Evolutionary conservation across 208 protist genomes (phyloP).

Genomic region (Herpetomonas tarakana): DNA sequence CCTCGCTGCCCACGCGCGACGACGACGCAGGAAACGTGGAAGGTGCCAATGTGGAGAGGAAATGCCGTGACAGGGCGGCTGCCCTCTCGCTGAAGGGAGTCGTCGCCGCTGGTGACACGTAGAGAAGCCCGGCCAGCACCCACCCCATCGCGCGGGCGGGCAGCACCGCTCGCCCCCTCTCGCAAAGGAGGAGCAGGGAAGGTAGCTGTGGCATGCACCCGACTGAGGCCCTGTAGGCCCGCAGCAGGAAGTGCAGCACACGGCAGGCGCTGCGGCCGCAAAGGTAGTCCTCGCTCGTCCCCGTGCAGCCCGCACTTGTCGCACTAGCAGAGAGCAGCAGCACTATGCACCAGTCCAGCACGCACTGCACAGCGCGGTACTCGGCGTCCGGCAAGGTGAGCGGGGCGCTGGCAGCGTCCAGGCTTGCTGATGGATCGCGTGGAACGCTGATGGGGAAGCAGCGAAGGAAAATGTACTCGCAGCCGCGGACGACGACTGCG

Average conservation of each 20-base stretch:
- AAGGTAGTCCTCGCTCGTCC: background rate
- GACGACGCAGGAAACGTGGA: background rate
- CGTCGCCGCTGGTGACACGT: background rate
- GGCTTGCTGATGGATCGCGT: constrained; percentile 5
- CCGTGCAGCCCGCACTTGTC: background rate
- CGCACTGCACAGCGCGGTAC: background rate
- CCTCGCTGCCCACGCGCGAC: background rate
- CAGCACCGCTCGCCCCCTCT: constrained; percentile 7
- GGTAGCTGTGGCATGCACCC: background rate
- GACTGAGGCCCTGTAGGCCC: background rate
- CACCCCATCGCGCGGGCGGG: background rate
- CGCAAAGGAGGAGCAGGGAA: background rate
- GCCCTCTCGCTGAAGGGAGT: background rate
- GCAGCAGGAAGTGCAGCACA: constrained; percentile 5
- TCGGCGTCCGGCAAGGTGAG: background rate
- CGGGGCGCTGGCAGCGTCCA: no score
- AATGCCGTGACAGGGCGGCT: background rate
- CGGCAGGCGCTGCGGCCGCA: background rate
- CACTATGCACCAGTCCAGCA: constrained; percentile 23
- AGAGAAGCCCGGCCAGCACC: background rate
- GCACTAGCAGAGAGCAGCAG: constrained; percentile 4
- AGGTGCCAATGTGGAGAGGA: background rate
- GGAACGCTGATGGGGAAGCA: constrained; percentile 12
- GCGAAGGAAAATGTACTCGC: background rate
- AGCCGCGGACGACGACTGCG: background rate